phyloP scores from a whole-genome alignment of 306 rosid genomes.

The Prosopis cineraria region DNA sequence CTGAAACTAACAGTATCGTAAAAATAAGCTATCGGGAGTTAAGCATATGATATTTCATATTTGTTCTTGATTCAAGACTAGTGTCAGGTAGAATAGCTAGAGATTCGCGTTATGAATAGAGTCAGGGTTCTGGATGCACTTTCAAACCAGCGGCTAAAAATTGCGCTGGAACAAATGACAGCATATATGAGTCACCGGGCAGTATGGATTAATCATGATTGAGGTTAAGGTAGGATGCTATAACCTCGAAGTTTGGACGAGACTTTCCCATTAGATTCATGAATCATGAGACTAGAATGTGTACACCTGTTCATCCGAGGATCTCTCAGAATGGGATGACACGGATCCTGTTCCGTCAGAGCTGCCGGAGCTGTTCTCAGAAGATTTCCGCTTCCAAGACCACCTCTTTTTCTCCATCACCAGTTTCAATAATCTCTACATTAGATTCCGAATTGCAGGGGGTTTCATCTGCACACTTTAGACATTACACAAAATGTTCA shows the following conservation, averaged over 20 bases:
- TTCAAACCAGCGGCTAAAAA: background rate
- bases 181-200: background rate
- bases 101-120: background rate
- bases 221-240: background rate
- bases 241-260: background rate
- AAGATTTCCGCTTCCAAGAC: constrained; percentile 82
- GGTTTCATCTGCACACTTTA: constrained; percentile 45
- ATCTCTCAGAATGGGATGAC: constrained; percentile 78
- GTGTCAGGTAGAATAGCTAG: background rate
- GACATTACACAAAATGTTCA: constrained; percentile 21
- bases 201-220: background rate
- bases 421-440: constrained; percentile 35
- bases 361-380: constrained; percentile 66
- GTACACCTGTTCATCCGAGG: constrained; percentile 87
- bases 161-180: constrained; percentile 9
- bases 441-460: constrained; percentile 37
- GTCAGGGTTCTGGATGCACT: background rate
- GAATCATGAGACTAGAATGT: constrained; percentile 15
- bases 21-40: background rate
- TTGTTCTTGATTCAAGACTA: background rate
- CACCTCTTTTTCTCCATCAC: constrained; percentile 80
- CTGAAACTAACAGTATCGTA: constrained; percentile 3
- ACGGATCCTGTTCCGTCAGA: constrained; percentile 82
- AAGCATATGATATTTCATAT: background rate
- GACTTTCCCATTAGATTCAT: background rate